Evolutionary conservation across 345 rosid species (phyloP), one percentile per base, ranked within the genome.

Genomic region (Lumnitzera littorea): DNA sequence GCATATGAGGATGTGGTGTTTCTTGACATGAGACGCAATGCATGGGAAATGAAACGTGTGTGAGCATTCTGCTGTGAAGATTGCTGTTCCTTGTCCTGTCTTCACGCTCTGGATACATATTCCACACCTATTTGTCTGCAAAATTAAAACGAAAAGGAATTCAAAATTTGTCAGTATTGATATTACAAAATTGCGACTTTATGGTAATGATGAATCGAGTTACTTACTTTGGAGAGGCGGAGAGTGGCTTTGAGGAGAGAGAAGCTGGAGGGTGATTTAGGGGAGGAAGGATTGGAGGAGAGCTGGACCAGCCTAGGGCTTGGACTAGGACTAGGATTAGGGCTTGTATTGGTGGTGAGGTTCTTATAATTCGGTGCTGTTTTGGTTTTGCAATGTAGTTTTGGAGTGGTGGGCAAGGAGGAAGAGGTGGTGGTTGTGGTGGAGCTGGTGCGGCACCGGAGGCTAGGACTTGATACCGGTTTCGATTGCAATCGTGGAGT

Each of bases 41-140:
- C 96, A 92, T 1, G 87, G 88, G 66, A 89, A 87, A 65, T 92
- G 96, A 55, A 92, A 92, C 17, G 72, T 63, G 64, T 92, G 96
- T 0, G 83, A 77, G 61, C 98, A 92, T 65, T 89, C 96, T 15
- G 96, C 96, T 20, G 94, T 92, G 78, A 84, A 84, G 54, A 89
- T 83, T 20, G 92, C 94, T 11, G 89, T 87, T 15, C 96, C 96
- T 63, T 82, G 82, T 5, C 91, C 94, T 15, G 80, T 70, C 75
- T 77, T 85, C 61, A 83, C 83, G 50, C 80, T 78, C 61, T 82
- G 87, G 49, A 69, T 62, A 60, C 98, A 92, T 63, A 92, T 82
- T 58, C 88, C 95, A 55, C 98, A 92, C 69, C 81, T 76, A 53
- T 68, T 71, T 77, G 71, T 77, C 87, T 84, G 83, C 63, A 64